Evolutionary conservation across 164 flowering plant species (phyloP).

Genomic region (Dillenia turbinata): DNA sequence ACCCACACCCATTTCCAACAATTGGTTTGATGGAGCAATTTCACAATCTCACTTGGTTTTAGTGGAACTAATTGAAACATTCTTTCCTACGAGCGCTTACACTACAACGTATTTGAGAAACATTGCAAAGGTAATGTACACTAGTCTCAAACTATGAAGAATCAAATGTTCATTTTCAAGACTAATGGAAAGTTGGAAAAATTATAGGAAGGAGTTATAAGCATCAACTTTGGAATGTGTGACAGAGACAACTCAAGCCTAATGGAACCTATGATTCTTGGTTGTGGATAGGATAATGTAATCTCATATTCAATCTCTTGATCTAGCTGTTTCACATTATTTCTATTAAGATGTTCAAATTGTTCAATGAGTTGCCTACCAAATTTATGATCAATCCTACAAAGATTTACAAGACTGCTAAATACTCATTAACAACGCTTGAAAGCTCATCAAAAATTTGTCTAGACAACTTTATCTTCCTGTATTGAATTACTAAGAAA

Average conservation of each 20-base stretch:
- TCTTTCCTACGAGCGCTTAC: constrained; percentile 79
- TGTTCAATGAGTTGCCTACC: no score
- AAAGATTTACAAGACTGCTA: no score
- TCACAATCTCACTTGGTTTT: constrained; percentile 90
- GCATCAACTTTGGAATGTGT: constrained; percentile 57
- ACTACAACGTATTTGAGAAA: constrained; percentile 74
- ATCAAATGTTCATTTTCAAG: background rate
- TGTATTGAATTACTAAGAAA: no score
- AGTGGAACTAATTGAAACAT: constrained; percentile 76
- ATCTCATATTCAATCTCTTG: no score
- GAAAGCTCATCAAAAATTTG: no score
- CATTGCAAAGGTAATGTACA: constrained; percentile 59
- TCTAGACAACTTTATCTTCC: no score
- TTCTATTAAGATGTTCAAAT: no score
- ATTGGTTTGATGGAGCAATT: constrained; percentile 81
- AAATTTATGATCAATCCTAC: no score
- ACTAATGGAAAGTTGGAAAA: background rate
- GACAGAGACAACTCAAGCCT: constrained; percentile 47
- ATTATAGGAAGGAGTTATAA: constrained; percentile 51
- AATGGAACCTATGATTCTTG: constrained; percentile 57
- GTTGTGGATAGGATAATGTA: constrained; percentile 24
- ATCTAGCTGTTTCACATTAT: no score
- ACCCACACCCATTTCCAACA: no score
- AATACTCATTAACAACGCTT: no score
- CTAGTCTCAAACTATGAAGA: background rate